These are phyloP conservation scores for Aspergillus neotritici DNA, from an alignment of 2,329 filamentous ascomycete genomes.

Conservation along the genomic window DNA sequence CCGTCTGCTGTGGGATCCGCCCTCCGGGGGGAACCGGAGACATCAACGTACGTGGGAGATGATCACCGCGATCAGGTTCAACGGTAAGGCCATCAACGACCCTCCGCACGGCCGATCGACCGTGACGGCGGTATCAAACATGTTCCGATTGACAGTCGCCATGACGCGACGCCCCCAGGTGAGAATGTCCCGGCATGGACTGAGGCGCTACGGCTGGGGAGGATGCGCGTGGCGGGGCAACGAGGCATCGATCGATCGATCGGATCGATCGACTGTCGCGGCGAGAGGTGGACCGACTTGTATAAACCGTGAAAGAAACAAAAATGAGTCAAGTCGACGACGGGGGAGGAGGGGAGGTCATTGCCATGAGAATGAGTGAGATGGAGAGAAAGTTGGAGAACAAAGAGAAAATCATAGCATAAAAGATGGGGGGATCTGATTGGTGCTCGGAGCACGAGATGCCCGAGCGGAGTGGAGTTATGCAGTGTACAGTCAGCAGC, in stretches of 20 bases:
- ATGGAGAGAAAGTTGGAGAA: too few species aligned
- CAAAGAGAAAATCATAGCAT: too few species aligned
- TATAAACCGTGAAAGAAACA: neutral
- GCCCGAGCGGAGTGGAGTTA: too few species aligned
- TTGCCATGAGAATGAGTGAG: too few species aligned
- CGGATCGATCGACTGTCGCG: neutral
- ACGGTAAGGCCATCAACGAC: constrained; percentile 43
- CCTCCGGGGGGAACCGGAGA: neutral
- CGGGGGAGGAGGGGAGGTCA: too few species aligned
- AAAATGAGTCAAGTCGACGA: too few species aligned
- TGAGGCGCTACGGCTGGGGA: constrained; percentile 10
- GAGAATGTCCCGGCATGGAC: constrained; percentile 24
- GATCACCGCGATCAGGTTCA: constrained; percentile 56
- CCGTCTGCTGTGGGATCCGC: neutral
- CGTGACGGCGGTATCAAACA: constrained; percentile 36
- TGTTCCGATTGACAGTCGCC: constrained; percentile 39
- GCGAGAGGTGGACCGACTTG: neutral
- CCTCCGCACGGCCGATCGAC: constrained; percentile 25
- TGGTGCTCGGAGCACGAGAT: too few species aligned
- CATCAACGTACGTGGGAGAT: constrained; percentile 46
- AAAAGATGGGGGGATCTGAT: too few species aligned
- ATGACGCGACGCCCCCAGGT: constrained; percentile 32
- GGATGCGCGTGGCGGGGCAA: neutral
- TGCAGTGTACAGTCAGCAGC: too few species aligned
- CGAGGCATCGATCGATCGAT: constrained; percentile 10